Conservation (phyloP, 257 asterid genomes). For the Oldenlandia corymbosa region DNA sequence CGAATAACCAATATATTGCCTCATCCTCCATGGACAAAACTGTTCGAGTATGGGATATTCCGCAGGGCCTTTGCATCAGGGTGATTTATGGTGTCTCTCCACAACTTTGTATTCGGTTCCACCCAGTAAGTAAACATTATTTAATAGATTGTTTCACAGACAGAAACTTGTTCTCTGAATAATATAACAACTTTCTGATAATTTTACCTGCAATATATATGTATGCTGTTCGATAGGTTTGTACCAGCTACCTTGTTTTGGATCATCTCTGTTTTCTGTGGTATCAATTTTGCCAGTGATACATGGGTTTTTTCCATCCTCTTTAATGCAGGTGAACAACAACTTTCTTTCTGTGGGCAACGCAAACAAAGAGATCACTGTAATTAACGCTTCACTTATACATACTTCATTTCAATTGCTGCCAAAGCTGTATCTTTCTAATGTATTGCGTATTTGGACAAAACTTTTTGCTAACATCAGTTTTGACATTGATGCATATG, state of each 20-base stretch:
- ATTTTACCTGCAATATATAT: not conserved
- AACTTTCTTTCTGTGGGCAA: constrained; percentile 95
- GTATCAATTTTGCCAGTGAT: constrained; percentile 4
- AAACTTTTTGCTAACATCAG: not conserved
- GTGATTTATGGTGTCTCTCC: constrained; percentile 87
- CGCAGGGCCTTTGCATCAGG: constrained; percentile 87
- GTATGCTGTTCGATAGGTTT: not conserved
- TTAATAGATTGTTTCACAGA: not conserved
- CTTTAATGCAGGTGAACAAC: constrained; percentile 70
- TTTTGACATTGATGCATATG: not conserved
- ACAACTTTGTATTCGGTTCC: constrained; percentile 91
- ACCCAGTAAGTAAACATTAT: constrained; percentile 67
- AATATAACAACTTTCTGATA: not conserved
- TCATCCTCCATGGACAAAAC: constrained; percentile 92
- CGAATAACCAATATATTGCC: constrained; percentile 91
- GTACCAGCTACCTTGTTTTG: not conserved
- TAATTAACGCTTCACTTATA: constrained; percentile 29
- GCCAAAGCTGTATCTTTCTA: not conserved
- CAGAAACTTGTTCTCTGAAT: not conserved
- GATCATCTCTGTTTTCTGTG: not conserved
- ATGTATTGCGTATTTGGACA: not conserved
- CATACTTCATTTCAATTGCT: constrained; percentile 12
- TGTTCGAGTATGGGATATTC: constrained; percentile 91
- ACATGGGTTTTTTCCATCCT: constrained; percentile 13
- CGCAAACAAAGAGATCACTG: constrained; percentile 80